A percentile compares a stretch with the other conserved stretches of the same genome.
Evolutionary conservation across 257 asterid genomes (phyloP).

Genomic region (Solanum habrochaites): DNA sequence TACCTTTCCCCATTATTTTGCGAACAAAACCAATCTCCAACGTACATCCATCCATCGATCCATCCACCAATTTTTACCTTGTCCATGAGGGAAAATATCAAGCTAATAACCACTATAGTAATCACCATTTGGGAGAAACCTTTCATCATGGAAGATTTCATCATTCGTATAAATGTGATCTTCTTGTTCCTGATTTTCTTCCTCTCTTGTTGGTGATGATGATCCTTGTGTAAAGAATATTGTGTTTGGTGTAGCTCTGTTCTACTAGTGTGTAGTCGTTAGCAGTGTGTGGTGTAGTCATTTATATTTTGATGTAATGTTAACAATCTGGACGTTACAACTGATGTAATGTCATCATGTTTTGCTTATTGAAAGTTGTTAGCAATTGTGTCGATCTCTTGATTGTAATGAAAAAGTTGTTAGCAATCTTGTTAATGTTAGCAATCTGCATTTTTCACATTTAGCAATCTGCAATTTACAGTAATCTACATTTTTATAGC

Average conservation of each 20-base stretch:
- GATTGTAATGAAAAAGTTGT: too few relatives aligned
- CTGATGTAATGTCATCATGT: too few relatives aligned
- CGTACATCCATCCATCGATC: constrained; percentile 70
- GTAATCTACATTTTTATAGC: too few relatives aligned
- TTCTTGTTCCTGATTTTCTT: constrained; percentile 22
- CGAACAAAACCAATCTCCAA: constrained; percentile 82
- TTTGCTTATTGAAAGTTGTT: too few relatives aligned
- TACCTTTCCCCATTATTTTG: constrained; percentile 68
- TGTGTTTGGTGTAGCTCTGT: background rate
- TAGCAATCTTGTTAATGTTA: too few relatives aligned
- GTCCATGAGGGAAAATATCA: constrained; percentile 73
- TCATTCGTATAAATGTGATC: constrained; percentile 28
- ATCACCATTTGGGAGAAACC: constrained; percentile 77
- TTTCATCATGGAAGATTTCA: constrained; percentile 63
- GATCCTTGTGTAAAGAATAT: constrained; percentile 43
- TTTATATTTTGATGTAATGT: too few relatives aligned
- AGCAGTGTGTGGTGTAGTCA: too few relatives aligned
- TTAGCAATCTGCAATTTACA: too few relatives aligned
- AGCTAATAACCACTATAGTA: constrained; percentile 73
- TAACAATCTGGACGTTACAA: too few relatives aligned
- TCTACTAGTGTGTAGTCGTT: too few relatives aligned
- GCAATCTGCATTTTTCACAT: too few relatives aligned
- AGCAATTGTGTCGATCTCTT: too few relatives aligned
- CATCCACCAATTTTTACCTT: constrained; percentile 85
- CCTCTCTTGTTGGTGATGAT: constrained; percentile 9